These are phyloP conservation scores for Papilionanthe hybrid DNA, from an alignment of 116 monocot species.

Conservation along the genomic window DNA sequence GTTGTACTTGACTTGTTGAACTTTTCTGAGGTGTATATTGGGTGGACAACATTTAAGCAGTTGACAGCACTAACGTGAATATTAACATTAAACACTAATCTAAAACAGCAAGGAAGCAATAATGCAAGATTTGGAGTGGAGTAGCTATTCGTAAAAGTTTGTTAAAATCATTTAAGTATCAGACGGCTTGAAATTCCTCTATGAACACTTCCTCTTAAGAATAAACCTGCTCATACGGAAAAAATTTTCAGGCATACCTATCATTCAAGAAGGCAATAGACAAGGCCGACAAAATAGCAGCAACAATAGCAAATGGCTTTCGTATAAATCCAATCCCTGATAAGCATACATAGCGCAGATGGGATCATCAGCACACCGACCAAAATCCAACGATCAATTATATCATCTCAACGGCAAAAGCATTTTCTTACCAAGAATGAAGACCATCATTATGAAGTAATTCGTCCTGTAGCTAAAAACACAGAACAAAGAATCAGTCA, in stretches of 20 bases:
- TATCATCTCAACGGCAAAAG: background rate
- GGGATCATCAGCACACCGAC: background rate
- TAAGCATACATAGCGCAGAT: constrained; percentile 6
- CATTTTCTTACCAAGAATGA: constrained; percentile 60
- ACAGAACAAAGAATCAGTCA: background rate
- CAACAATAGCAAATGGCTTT: constrained; percentile 83
- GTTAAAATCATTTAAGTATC: background rate
- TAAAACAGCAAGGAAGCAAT: background rate
- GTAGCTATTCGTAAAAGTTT: background rate
- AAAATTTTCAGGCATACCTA: constrained; percentile 34
- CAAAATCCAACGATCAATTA: background rate
- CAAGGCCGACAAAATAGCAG: constrained; percentile 58
- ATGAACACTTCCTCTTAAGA: background rate
- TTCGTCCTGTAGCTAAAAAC: constrained; percentile 77
- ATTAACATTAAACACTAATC: background rate
- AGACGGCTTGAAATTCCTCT: background rate
- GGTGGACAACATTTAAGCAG: background rate
- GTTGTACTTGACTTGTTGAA: background rate
- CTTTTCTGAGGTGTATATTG: background rate
- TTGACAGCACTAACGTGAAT: background rate
- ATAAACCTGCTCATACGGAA: background rate
- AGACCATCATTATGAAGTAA: constrained; percentile 79
- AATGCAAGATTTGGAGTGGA: background rate
- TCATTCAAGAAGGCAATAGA: constrained; percentile 93
- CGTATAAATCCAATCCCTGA: constrained; percentile 74